Conservation (phyloP, 352 stramenopile genomes). For the Elongisporangium senticosum region DNA sequence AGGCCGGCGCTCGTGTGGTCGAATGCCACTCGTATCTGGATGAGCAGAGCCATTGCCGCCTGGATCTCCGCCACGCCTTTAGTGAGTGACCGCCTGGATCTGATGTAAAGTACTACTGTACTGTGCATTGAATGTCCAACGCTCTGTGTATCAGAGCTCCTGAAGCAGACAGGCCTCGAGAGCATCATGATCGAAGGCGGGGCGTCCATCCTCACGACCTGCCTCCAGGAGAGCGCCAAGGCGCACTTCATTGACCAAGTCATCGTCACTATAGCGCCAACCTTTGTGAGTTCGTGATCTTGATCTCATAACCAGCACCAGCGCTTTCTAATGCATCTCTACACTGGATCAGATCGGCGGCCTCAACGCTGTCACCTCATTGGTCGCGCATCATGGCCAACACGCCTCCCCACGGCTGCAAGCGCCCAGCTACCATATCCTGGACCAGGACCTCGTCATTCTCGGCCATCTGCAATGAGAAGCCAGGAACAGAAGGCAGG, state of each 20-base stretch:
- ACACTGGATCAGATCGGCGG: constrained; percentile 48
- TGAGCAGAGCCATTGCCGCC: constrained; percentile 15
- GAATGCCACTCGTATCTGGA: constrained; percentile 20
- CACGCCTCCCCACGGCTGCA: constrained; percentile 27
- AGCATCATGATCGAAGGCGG: constrained; percentile 86
- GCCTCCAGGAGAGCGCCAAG: constrained; percentile 30
- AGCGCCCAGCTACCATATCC: constrained; percentile 21
- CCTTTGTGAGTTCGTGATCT: constrained; percentile 47
- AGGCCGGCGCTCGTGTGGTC: constrained; percentile 37
- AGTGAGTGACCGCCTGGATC: constrained; percentile 19
- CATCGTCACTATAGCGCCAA: constrained; percentile 75
- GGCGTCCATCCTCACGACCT: constrained; percentile 68
- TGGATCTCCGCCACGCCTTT: constrained; percentile 59
- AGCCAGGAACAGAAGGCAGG: background rate
- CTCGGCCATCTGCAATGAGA: constrained; percentile 18
- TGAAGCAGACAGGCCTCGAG: constrained; percentile 31
- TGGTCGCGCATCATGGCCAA: constrained; percentile 10
- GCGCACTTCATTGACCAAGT: constrained; percentile 55
- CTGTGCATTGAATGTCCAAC: background rate
- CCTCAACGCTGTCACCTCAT: constrained; percentile 32
- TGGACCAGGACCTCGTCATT: constrained; percentile 49
- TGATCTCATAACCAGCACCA: background rate
- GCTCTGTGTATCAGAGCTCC: constrained; percentile 18
- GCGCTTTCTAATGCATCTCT: background rate
- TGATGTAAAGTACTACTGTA: background rate